Conservation (phyloP, 2,329 filamentous ascomycete species). For the Arthrocladium fulminans region DNA sequence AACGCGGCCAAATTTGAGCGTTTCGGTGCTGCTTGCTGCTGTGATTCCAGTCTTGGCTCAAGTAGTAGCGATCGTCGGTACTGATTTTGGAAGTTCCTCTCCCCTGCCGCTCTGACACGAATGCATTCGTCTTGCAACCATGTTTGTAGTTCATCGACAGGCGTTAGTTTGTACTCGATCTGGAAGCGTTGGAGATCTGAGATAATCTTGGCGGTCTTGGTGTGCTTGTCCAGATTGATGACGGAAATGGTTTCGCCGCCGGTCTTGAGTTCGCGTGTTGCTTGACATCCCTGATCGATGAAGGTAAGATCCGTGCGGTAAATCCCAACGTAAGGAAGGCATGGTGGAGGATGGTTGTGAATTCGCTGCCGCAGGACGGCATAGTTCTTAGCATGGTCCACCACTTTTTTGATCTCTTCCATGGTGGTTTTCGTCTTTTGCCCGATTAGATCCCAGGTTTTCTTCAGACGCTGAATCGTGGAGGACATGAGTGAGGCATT, state of each 20-base stretch:
- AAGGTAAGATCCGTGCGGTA: slow-evolving; percentile 95
- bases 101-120: slow-evolving; percentile 59
- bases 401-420: slow-evolving; percentile 69
- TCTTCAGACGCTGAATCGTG: slow-evolving; percentile 76
- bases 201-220: slow-evolving; percentile 88
- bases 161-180: slow-evolving; percentile 74
- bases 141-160: slow-evolving; percentile 80
- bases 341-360: slow-evolving; percentile 79
- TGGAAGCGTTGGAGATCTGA: slow-evolving; percentile 94
- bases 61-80: slow-evolving; percentile 78
- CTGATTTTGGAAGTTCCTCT: slow-evolving; percentile 55
- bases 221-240: slow-evolving; percentile 97
- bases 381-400: slow-evolving; percentile 87
- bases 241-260: slow-evolving; percentile 63
- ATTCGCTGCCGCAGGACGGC: slow-evolving; percentile 74
- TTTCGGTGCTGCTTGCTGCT: slow-evolving; percentile 20
- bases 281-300: slow-evolving; percentile 85
- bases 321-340: slow-evolving; percentile 89
- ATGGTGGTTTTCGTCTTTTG: slow-evolving; percentile 72
- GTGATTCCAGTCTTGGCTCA: slow-evolving; percentile 51
- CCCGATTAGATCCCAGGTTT: slow-evolving; percentile 85
- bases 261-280: slow-evolving; percentile 64
- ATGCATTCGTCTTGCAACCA: slow-evolving; percentile 81
- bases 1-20: slow-evolving; percentile 13
- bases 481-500: slow-evolving; percentile 90